Base-by-base conservation (phyloP, 495 filamentous ascomycete genomes). In the Tuber borchii region DNA sequence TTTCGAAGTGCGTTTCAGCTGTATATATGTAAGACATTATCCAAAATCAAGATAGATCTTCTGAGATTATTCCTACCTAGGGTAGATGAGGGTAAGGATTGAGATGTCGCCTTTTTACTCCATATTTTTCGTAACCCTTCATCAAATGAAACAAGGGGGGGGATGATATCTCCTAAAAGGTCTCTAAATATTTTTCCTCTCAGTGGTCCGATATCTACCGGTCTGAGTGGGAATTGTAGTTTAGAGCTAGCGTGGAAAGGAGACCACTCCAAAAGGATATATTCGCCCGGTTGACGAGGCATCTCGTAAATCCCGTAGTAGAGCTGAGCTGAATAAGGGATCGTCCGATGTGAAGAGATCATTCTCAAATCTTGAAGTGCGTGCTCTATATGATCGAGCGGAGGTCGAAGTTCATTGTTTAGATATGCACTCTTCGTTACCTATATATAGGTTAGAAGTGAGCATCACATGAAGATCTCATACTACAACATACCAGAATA, bases 401-500 rank as follows among this genome's bases (percentile, higher is more conserved):
- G 51, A 31, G 31, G n/a, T n/a, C 12, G n/a, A 10, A 61, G 31
- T 61, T 61, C 12, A 2, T 31, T 31, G 51, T 61, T 3, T 6
- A n/a, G n/a, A 20, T 61, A 14, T 16, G 4, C 51, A 16, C n/a
- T 31, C 12, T 3, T 61, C 12, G 51, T 61, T 31, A 61, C 51
- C 51, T 61, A 31, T n/a, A 10, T 0, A 1, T 14, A 12, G 14
- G 48, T 61, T 61, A 61, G 10, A 61, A 2, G n/a, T 61, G n/a
- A 16, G 31, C n/a, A 61, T 0, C 3, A 6, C n/a, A 61, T 31
- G 26, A 31, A 31, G 0, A 31, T 26, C 12, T 16, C n/a, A 4
- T 10, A 14, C 1, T 37, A 37, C 34, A 37, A 78, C 77, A 42
- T 39, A 79, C 77, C 9, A 75, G 51, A 79, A 79, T 44, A 72